Evolutionary conservation across 2,329 filamentous ascomycete genomes (phyloP).

Genomic region (Lecanicillium sp.): DNA sequence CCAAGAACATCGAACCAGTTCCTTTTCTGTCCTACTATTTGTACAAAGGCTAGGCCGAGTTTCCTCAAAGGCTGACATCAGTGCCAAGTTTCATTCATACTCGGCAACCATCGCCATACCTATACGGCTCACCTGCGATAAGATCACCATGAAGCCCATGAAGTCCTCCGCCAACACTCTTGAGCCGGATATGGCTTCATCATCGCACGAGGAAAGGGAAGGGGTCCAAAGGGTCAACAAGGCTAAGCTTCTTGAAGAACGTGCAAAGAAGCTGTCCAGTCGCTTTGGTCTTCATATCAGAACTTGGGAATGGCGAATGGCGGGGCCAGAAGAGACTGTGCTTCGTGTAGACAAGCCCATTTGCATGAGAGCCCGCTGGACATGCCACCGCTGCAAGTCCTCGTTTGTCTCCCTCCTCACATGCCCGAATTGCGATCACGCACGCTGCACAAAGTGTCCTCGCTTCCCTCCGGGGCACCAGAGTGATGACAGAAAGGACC

Average conservation of each 20-base stretch:
- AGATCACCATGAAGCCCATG: no score
- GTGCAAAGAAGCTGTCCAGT: conserved; percentile 46
- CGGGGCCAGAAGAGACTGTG: conserved; percentile 42
- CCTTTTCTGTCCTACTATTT: no score
- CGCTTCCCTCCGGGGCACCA: conserved; percentile 59
- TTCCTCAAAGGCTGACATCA: no score
- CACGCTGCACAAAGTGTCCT: conserved; percentile 71
- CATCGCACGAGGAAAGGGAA: conserved; percentile 1
- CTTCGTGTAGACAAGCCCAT: conserved; percentile 66
- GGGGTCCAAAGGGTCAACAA: conserved; percentile 33
- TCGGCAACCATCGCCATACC: no score
- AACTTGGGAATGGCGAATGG: conserved; percentile 42
- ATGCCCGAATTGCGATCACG: conserved; percentile 71
- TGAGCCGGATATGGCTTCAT: no score
- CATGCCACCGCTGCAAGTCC: conserved; percentile 73
- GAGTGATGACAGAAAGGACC: no score
- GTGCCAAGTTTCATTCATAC: no score
- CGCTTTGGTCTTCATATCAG: conserved; percentile 48
- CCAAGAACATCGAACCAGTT: no score
- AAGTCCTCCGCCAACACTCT: no score
- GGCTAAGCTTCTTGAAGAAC: conserved; percentile 45
- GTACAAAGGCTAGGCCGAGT: no score
- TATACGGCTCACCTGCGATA: no score
- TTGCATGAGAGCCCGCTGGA: conserved; percentile 68
- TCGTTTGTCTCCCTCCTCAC: conserved; percentile 65